Evolutionary conservation across 169 alveolate genomes (phyloP), one percentile per base, ranked within the genome.

Genomic region (Babesia ovata): DNA sequence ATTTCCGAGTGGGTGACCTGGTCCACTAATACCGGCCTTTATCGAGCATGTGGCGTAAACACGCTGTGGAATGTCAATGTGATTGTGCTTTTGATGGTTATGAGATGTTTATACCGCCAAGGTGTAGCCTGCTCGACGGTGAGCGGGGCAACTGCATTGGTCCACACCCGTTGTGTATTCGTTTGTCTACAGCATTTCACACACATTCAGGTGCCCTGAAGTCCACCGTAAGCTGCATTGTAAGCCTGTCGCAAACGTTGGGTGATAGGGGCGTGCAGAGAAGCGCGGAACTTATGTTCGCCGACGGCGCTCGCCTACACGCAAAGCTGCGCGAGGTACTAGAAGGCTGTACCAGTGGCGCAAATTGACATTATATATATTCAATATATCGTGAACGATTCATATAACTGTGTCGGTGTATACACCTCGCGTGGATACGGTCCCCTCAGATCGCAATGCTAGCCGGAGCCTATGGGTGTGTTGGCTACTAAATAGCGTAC

Each of bases 151-250:
- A 33, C 39, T 33, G 39, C 39, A 33, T 33, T 33, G 6, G 39
- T 33, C 2, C 39, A 6, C 39, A 2, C 39, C 2, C 39, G 39
- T 33, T 33, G 39, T 6, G 6, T 33, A 33, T 6, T 6, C 39
- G 6, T n/a, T n/a, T 33, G 39, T 56, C 63, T 16, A 13, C 16
- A 1, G 1, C 11, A 1, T 2, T 6, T 4, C 39, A 33, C 39
- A 33, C 39, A 33, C 39, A 33, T n/a, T 4, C 66, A 58, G 76
- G 76, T 22, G 76, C 76, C 45, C 58, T 67, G 21, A 67, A 67
- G n/a, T 67, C 76, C 22, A 54, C 76, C 26, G 0, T 53, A 0
- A 9, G 33, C 19, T 53, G 67, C 65, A 54, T 67, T 7, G 39
- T 54, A 0, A 19, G 42, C 46, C 56, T 67, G 22, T 29, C 65